Evolutionary conservation across 1,139 yeast species (phyloP).

Genomic region (Pichia sp.): DNA sequence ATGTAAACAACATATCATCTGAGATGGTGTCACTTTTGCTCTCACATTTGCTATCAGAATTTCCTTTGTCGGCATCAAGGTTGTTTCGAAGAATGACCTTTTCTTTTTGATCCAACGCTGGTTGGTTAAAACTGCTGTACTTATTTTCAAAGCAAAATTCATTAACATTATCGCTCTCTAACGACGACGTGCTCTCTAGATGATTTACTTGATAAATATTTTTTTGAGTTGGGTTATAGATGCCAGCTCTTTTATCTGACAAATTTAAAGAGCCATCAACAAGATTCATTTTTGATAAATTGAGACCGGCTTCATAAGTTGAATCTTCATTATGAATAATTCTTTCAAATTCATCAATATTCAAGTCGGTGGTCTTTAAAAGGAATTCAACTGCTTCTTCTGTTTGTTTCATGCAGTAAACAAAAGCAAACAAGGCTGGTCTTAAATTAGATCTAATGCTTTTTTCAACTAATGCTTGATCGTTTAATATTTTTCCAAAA

Average conservation of each 20-base stretch:
- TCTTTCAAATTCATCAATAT: conserved; percentile 5
- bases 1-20: not conserved
- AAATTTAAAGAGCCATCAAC: not conserved
- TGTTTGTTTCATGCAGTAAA: not conserved
- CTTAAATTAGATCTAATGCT: conserved; percentile 5
- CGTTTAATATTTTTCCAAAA: not conserved
- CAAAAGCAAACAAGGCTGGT: conserved; percentile 8
- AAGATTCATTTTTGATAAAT: conserved; percentile 1
- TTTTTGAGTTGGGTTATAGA: not conserved
- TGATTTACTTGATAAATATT: not conserved
- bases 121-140: not conserved
- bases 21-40: not conserved
- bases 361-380: not conserved
- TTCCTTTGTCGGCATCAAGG: not conserved
- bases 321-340: not conserved
- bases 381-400: not conserved
- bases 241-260: not conserved
- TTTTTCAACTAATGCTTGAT: conserved; percentile 7
- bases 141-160: not conserved
- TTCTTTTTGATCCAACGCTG: not conserved
- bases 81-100: not conserved
- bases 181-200: not conserved
- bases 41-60: not conserved
- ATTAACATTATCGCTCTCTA: not conserved
- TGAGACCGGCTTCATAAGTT: conserved; percentile 1